These are phyloP conservation scores for Helicostylum pulchrum DNA, from an alignment of 192 early-diverging fungal genomes.

Conservation along the genomic window DNA sequence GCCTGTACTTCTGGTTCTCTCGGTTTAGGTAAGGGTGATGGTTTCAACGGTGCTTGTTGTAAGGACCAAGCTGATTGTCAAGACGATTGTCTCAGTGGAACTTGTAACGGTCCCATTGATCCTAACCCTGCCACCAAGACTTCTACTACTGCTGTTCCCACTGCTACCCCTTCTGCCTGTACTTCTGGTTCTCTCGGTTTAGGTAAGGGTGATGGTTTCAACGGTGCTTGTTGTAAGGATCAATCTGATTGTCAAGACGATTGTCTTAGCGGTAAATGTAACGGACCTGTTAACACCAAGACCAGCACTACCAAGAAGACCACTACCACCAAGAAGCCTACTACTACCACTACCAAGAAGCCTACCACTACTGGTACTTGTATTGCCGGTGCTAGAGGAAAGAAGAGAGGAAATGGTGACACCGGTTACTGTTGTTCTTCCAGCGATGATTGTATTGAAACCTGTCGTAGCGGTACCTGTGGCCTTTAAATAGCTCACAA, in stretches of 20 bases:
- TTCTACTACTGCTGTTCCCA: no score
- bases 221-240: constrained; percentile 4
- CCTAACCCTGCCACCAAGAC: background rate
- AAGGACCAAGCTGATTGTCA: constrained; percentile 6
- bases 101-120: constrained; percentile 1
- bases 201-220: constrained; percentile 2
- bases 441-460: no score
- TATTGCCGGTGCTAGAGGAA: no score
- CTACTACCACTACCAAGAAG: no score
- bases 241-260: constrained; percentile 9
- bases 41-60: constrained; percentile 3
- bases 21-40: constrained; percentile 7
- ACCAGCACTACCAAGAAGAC: no score
- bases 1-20: background rate
- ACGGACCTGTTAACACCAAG: background rate
- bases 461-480: no score
- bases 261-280: constrained; percentile 9
- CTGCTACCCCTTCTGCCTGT: background rate
- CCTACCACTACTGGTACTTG: no score
- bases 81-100: constrained; percentile 8
- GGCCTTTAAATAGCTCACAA: no score
- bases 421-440: no score
- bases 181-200: background rate
- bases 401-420: no score
- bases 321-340: no score